phyloP scores from a whole-genome alignment of 768 basidiomycete species.

The Postia placenta region DNA sequence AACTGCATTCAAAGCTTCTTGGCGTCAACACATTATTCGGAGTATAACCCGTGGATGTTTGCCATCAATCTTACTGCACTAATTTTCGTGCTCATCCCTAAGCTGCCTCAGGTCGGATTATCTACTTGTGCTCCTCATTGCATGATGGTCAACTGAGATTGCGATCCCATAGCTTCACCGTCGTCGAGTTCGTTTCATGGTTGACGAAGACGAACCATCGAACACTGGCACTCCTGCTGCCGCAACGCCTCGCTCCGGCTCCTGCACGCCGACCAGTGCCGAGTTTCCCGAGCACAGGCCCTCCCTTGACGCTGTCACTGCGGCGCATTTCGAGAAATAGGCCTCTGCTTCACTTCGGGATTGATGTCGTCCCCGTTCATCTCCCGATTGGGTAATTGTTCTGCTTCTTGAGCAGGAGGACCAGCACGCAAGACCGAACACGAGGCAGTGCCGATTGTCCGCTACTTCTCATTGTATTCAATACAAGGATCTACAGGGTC shows the following conservation, averaged over 20 bases:
- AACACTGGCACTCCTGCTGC: slow-evolving; percentile 63
- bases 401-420: not conserved
- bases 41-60: slow-evolving; percentile 93
- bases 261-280: slow-evolving; percentile 28
- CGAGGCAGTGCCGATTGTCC: not conserved
- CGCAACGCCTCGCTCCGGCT: slow-evolving; percentile 49
- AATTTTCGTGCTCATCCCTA: slow-evolving; percentile 83
- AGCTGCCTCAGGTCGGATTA: slow-evolving; percentile 79
- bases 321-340: slow-evolving; percentile 38
- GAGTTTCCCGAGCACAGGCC: slow-evolving; percentile 1
- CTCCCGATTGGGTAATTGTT: not conserved
- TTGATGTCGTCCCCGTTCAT: not conserved
- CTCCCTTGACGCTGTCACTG: slow-evolving; percentile 31
- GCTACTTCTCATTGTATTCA: not conserved
- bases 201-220: slow-evolving; percentile 52
- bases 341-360: not conserved
- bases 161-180: slow-evolving; percentile 60
- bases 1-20: slow-evolving; percentile 60
- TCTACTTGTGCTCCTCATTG: slow-evolving; percentile 7
- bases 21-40: slow-evolving; percentile 95
- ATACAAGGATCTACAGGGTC: not conserved
- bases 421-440: too few relatives aligned
- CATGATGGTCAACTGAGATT: not conserved
- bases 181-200: slow-evolving; percentile 73
- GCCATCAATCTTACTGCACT: slow-evolving; percentile 82